These are phyloP conservation scores for Phaffia australis DNA, from an alignment of 768 basidiomycete genomes.

Conservation along the genomic window DNA sequence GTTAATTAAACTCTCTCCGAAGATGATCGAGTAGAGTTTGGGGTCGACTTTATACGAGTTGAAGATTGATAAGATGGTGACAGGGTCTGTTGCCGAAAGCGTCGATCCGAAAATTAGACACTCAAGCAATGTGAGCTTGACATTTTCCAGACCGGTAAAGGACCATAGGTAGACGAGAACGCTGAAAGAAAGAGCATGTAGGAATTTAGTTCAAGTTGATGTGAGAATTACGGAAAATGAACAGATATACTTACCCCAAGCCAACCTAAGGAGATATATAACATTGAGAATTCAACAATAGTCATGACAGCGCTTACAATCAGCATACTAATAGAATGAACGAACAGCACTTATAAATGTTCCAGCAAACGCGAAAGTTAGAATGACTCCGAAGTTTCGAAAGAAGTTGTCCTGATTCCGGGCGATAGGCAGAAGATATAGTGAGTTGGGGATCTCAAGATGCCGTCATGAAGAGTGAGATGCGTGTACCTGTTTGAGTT, in stretches of 20 bases:
- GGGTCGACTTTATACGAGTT: slow-evolving; percentile 98
- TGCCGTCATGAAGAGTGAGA: background rate
- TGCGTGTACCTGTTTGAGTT: slow-evolving; percentile 73
- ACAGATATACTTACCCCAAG: background rate
- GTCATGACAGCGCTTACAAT: background rate
- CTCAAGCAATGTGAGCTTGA: slow-evolving; percentile 75
- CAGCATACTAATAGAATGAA: slow-evolving; percentile 44
- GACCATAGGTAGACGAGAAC: slow-evolving; percentile 91
- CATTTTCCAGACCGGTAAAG: slow-evolving; percentile 77
- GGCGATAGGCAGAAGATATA: background rate
- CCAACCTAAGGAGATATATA: background rate
- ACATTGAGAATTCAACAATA: slow-evolving; percentile 4
- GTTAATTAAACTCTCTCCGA: slow-evolving; percentile 91
- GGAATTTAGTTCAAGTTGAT: background rate
- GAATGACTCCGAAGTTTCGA: slow-evolving; percentile 91
- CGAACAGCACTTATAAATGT: slow-evolving; percentile 95
- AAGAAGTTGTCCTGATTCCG: slow-evolving; percentile 83
- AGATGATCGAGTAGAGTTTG: slow-evolving; percentile 92
- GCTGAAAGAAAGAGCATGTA: slow-evolving; percentile 46
- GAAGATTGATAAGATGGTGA: slow-evolving; percentile 96
- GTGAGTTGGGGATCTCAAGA: background rate
- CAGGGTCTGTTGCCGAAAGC: slow-evolving; percentile 91
- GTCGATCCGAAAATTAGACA: slow-evolving; percentile 95
- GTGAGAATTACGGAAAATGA: background rate
- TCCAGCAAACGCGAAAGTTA: slow-evolving; percentile 63